Percentiles rank a stretch among this genome's conserved stretches.
These are phyloP conservation scores for Solanum virginianum DNA, from an alignment of 257 asterid species.

Conservation along the genomic window DNA sequence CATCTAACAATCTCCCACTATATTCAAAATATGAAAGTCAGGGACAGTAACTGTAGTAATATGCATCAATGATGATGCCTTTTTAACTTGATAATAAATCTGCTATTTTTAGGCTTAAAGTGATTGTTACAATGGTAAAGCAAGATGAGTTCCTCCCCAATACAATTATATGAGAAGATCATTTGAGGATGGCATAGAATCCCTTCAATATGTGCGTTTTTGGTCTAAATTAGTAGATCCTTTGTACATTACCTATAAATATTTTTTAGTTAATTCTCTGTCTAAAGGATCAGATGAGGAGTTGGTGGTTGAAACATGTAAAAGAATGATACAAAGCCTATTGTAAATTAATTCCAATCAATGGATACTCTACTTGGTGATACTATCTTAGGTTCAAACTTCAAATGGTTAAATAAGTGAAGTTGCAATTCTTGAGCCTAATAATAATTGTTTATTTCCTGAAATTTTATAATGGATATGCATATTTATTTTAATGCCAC, in stretches of 20 bases:
- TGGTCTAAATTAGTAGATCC: not conserved
- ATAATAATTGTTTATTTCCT: not conserved
- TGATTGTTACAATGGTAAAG: not conserved
- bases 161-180: not conserved
- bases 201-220: not conserved
- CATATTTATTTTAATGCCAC: not conserved
- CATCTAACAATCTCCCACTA: not conserved
- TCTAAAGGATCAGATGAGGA: not conserved
- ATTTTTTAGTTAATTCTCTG: not conserved
- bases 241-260: not conserved
- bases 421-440: not conserved
- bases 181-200: not conserved
- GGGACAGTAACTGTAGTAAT: not conserved
- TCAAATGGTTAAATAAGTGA: not conserved
- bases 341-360: not conserved
- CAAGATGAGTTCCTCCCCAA: not conserved
- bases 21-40: not conserved
- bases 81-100: not conserved
- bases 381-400: not conserved
- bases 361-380: not conserved
- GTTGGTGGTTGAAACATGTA: not conserved
- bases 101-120: not conserved
- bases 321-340: not conserved
- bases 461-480: not conserved
- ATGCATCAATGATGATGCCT: not conserved